Evolutionary conservation across 2,329 filamentous ascomycete species (phyloP).

Genomic region (Trichocomaceae sp.): DNA sequence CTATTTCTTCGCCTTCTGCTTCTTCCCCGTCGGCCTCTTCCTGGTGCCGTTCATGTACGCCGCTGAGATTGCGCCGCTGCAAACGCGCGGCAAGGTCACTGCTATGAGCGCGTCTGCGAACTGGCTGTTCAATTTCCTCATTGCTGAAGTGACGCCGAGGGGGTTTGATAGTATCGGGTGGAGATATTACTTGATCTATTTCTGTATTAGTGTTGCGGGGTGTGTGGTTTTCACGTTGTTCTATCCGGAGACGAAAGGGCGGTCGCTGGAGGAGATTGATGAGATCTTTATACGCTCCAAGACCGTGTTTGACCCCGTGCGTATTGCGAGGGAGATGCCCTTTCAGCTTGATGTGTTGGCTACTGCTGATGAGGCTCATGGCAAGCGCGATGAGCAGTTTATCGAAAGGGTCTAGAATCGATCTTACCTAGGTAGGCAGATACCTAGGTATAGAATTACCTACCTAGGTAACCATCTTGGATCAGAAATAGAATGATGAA

Average conservation of each 20-base stretch:
- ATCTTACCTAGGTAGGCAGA: background rate
- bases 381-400: background rate
- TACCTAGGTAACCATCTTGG: too few relatives aligned
- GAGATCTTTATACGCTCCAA: conserved; percentile 19
- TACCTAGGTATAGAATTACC: background rate
- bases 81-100: conserved; percentile 7
- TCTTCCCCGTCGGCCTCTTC: conserved; percentile 11
- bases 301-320: conserved; percentile 17
- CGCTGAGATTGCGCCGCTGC: conserved; percentile 9
- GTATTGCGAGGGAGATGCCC: conserved; percentile 17
- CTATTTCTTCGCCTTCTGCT: conserved; percentile 8
- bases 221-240: conserved; percentile 41
- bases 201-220: conserved; percentile 38
- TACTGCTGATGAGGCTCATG: conserved; percentile 4
- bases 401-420: conserved; percentile 4
- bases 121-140: conserved; percentile 54
- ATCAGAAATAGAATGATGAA: too few relatives aligned
- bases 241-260: conserved; percentile 24
- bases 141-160: conserved; percentile 52
- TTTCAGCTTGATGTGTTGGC: conserved; percentile 17
- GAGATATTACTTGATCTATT: conserved; percentile 47
- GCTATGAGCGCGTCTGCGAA: conserved; percentile 48
- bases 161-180: conserved; percentile 53
- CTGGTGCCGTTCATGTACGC: conserved; percentile 13
- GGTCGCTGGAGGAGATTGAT: conserved; percentile 26